A percentile compares a stretch with the other conserved stretches of the same genome.
phyloP scores from a whole-genome alignment of 2,329 filamentous ascomycete genomes.

The Phialophora tarda region DNA sequence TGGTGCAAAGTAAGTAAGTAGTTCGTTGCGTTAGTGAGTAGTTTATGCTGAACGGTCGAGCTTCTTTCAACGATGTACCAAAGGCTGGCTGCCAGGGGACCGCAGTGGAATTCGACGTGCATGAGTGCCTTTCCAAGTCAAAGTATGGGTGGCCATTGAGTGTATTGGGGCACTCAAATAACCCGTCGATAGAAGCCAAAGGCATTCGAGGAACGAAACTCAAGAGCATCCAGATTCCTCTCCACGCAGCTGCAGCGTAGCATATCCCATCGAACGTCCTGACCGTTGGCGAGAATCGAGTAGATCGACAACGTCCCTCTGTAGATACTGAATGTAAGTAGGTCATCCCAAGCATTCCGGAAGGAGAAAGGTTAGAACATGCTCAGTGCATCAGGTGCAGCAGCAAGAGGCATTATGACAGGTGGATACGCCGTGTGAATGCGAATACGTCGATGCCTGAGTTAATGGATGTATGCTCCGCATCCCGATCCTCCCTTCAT shows the following conservation, averaged over 20 bases:
- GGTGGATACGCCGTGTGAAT: background rate
- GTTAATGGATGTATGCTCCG: background rate
- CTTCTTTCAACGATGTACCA: background rate
- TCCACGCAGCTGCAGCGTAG: background rate
- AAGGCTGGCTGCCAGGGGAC: background rate
- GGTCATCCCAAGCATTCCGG: background rate
- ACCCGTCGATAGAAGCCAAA: background rate
- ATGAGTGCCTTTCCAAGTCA: background rate
- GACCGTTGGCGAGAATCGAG: background rate
- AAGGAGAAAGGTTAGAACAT: background rate
- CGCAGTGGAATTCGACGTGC: background rate
- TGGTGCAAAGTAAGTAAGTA: background rate
- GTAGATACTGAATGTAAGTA: background rate
- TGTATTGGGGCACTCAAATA: background rate
- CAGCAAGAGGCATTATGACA: background rate
- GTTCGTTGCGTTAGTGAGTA: background rate
- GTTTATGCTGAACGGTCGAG: background rate
- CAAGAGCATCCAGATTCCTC: background rate
- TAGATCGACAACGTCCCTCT: background rate
- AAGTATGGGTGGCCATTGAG: background rate
- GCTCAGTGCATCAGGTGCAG: background rate
- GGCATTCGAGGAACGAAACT: background rate
- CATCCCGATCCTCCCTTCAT: background rate
- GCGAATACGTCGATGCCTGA: background rate
- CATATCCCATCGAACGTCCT: background rate